Evolutionary conservation across 1,284 basidiomycete genomes (phyloP), one percentile per base, ranked within the genome.

Genomic region (Cerioporus squamosus): DNA sequence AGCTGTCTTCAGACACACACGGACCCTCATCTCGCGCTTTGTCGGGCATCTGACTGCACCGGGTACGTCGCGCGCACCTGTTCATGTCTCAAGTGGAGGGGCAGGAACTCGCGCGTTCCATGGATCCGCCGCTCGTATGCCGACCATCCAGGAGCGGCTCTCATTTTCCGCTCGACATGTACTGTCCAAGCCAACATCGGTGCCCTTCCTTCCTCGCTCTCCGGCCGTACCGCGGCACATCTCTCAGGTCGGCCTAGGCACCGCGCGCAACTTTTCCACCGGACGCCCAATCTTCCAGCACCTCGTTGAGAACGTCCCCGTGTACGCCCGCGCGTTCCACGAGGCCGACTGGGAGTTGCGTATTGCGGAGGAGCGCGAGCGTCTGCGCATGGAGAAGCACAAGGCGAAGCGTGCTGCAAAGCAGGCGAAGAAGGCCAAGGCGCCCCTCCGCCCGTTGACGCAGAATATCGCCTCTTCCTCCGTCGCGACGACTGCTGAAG

Each of bases 271-370:
- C 67, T 93, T 93, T 72, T 84, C 83, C 26, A 83, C 86, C 4
- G 80, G 78, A 7, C 82, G 88, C 2, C 87, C 90, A 3, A 80
- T 92, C 52, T 92, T 93, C 78, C 86, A 91, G 71, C 85, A 87
- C 67, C 70, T 93, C 26, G 83, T 83, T 2, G 83, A 93, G 70
- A 93, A 93, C 68, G 85, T 91, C 2, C 90, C 90, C 7, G 74
- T 93, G 20, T 79, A 83, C 0, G 83, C 80, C 10, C 82, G 90
- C 36, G 83, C 90, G 1, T 75, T 92, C 38, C 86, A 82, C 70
- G 87, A 92, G 71, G 84, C 82, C 0, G 88, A 91, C 69, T 84
- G 83, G 80, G 85, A 90, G 49, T 44, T 84, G 20, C 80, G 83
- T 62, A 70, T 75, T 66, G 75, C 73, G 54, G 77, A 82, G 70